Conservation (phyloP, 495 filamentous ascomycete species). For the Talaromyces thailandensis region DNA sequence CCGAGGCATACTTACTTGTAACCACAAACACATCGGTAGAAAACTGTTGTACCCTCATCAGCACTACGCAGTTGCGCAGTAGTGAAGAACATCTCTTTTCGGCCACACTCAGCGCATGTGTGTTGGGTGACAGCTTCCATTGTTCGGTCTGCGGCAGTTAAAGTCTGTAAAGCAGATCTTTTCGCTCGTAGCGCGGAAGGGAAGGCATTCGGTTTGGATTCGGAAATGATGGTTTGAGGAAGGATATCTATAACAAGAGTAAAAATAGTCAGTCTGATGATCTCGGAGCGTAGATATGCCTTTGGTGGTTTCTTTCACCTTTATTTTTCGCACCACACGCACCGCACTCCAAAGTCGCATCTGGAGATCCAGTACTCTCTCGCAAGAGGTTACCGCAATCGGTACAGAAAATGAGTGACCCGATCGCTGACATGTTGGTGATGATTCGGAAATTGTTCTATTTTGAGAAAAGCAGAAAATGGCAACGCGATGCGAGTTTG, state of each 20-base stretch:
- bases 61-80: constrained; percentile 83
- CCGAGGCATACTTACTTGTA: constrained; percentile 54
- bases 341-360: constrained; percentile 69
- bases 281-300: neutral
- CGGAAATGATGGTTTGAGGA: constrained; percentile 71
- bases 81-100: constrained; percentile 74
- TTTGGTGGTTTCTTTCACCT: constrained; percentile 40
- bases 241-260: constrained; percentile 47
- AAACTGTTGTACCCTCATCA: constrained; percentile 89
- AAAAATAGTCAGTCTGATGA: neutral
- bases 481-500: neutral
- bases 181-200: constrained; percentile 81
- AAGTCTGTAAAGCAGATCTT: constrained; percentile 71
- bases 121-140: constrained; percentile 63
- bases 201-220: constrained; percentile 76
- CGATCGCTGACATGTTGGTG: constrained; percentile 68
- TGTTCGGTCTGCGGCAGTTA: constrained; percentile 69
- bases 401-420: constrained; percentile 86
- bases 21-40: constrained; percentile 80
- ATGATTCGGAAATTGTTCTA: neutral
- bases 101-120: constrained; percentile 72
- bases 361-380: constrained; percentile 60
- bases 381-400: constrained; percentile 90
- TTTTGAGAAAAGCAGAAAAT: neutral
- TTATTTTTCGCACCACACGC: constrained; percentile 77